Base-by-base conservation (phyloP, 2,329 filamentous ascomycete genomes). In the Blastomyces percursus region DNA sequence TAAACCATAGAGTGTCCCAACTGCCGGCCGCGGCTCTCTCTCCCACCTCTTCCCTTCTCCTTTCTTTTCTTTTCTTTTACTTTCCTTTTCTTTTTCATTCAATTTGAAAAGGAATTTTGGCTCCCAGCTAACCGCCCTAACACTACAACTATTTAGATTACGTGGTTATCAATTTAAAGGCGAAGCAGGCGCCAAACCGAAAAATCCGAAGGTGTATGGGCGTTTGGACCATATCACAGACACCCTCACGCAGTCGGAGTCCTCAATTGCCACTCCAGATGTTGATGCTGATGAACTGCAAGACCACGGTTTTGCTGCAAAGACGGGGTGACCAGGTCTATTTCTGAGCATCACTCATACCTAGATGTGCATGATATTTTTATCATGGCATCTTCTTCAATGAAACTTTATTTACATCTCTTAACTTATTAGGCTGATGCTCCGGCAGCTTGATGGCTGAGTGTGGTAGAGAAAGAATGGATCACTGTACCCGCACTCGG, bases 151-250 rank as follows among this genome's bases (percentile, higher is more conserved):
- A 14, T 21, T 27, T 58, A 83, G 82, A 69, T 81, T 89, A 44
- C 82, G 91, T 69, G 91, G 91, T 1, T 95, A 96, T 70, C 89
- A 95, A 71, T 89, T 87, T 73, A 91, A 89, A 74, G 84, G 85
- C 59, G 86, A 84, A 0, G 82, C 82, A 8, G 82, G 86, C 58
- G 81, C 83, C 61, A 71, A 75, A 35, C 88, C 81, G 73, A 87
- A 86, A 68, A 91, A 92, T 72, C 80, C 83, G 46, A 80, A 85
- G 14, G 81, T 83, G 1, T 95, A 87, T 80, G 83, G 83, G 52
- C 82, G 81, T 62, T 77, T 88, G 24, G 76, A 81, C 61, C 78
- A 81, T 63, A 73, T 74, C 16, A 74, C 71, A 46, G 74, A 80
- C 64, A 79, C 80, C 61, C 76, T 78, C 24, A 76, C 75, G 8